A percentile compares a stretch with the other conserved stretches of the same genome.
phyloP scores from a whole-genome alignment of 2,329 filamentous ascomycete genomes.

The Aspergillus sp. region DNA sequence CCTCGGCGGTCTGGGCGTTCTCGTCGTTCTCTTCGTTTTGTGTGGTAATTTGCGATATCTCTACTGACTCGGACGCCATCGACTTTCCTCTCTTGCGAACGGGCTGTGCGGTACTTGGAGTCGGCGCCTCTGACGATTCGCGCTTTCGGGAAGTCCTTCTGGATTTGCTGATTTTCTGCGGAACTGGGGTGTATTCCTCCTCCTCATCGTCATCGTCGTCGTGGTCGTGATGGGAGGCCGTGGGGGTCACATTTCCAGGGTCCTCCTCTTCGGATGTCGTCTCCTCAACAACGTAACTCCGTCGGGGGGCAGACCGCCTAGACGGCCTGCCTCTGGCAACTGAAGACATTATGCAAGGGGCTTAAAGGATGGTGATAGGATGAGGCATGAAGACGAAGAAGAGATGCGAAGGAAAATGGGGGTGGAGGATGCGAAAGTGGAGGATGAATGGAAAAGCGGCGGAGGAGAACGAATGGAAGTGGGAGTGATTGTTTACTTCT shows the following conservation, averaged over 20 bases:
- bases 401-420: slow-evolving; percentile 12
- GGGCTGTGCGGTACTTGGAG: slow-evolving; percentile 37
- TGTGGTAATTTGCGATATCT: slow-evolving; percentile 56
- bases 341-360: slow-evolving; percentile 35
- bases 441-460: slow-evolving; percentile 16
- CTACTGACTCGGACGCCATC: slow-evolving; percentile 51
- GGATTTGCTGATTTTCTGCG: slow-evolving; percentile 54
- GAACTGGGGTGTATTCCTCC: slow-evolving; percentile 77
- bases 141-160: slow-evolving; percentile 59
- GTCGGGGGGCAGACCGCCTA: slow-evolving; percentile 62
- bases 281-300: slow-evolving; percentile 73
- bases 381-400: slow-evolving; percentile 22
- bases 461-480: slow-evolving; percentile 22
- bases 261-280: slow-evolving; percentile 70
- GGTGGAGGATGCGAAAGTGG: slow-evolving; percentile 14
- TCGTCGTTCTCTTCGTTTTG: slow-evolving; percentile 41
- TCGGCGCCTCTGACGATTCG: slow-evolving; percentile 50
- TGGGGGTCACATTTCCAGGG: slow-evolving; percentile 48
- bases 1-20: slow-evolving; percentile 26
- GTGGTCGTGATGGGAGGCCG: slow-evolving; percentile 45
- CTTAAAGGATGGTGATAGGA: slow-evolving; percentile 14
- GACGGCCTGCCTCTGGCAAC: slow-evolving; percentile 53
- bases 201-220: slow-evolving; percentile 64
- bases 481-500: slow-evolving; percentile 39
- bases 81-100: slow-evolving; percentile 42